Evolutionary conservation across 2,329 filamentous ascomycete species (phyloP), one percentile per base, ranked within the genome.

Genomic region (Curvularia eragrostidis): DNA sequence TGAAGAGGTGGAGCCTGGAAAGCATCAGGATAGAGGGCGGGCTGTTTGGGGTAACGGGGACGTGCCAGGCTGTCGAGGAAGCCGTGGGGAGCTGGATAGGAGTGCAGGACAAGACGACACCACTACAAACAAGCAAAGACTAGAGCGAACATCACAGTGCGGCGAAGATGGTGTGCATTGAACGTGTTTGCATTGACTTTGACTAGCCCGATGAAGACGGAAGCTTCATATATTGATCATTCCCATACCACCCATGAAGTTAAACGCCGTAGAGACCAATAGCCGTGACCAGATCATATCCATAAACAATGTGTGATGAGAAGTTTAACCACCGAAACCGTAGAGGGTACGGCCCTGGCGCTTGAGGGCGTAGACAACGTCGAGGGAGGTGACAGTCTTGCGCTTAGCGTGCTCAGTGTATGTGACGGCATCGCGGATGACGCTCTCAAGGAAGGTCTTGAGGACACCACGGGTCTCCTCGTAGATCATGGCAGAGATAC

Each of bases 361-460:
- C 83, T 88, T 86, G 65, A 86, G 79, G 56, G 83, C 84, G 71
- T 87, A 86, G 77, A 87, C 85, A 36, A 87, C 85, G 69, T 88
- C 85, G 64, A 87, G 84, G 4, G 85, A 87, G 48, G 85, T 91
- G 78, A 91, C 89, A 13, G 89, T 91, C 87, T 91, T 91, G 80
- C 89, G 87, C 87, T 91, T 91, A 81, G 89, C 89, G 82, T 91
- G 88, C 82, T 91, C 88, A 54, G 88, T 91, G 83, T 91, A 91
- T 75, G 88, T 91, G 81, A 91, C 88, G 64, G 88, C 88, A 66
- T 91, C 88, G 78, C 88, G 88, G 74, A 91, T 91, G 79, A 91
- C 88, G 74, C 85, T 84, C 82, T 90, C 88, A 66, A 91, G 87
- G 86, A 90, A 91, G 69, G 88, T 88, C 85, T 91, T 91, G 74